Percentiles rank a stretch among this genome's conserved stretches.
Conservation (phyloP, 116 monocot genomes). For the Zostera marina region DNA sequence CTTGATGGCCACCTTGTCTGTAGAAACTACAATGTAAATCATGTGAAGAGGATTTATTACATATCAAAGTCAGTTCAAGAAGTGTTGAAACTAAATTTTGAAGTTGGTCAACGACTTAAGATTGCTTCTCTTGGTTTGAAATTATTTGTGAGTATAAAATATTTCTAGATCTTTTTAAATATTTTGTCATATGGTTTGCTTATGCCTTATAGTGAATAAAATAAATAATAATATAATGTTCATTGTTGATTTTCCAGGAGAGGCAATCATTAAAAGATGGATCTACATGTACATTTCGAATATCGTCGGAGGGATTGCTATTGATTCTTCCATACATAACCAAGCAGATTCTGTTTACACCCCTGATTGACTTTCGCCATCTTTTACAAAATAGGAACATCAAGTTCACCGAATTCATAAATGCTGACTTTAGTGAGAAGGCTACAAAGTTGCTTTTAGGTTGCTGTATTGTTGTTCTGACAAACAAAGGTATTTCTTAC, state of each 20-base stretch:
- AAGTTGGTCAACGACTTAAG: slow-evolving; percentile 76
- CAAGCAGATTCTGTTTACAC: slow-evolving; percentile 62
- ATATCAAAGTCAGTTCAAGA: slow-evolving; percentile 72
- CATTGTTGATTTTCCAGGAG: slow-evolving; percentile 37
- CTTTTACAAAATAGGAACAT: slow-evolving; percentile 65
- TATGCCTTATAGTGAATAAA: no score
- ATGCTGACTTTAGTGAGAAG: slow-evolving; percentile 43
- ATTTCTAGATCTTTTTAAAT: not conserved
- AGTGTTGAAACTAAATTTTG: slow-evolving; percentile 51
- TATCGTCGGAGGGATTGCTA: slow-evolving; percentile 92
- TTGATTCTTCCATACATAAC: slow-evolving; percentile 74
- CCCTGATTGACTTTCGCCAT: slow-evolving; percentile 57
- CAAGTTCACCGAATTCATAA: slow-evolving; percentile 71
- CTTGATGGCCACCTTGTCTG: slow-evolving; percentile 71
- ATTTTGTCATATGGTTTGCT: not conserved
- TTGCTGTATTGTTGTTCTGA: slow-evolving; percentile 58
- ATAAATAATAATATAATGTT: no score
- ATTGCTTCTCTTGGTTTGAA: slow-evolving; percentile 92
- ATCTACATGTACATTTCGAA: slow-evolving; percentile 56
- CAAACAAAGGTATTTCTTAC: slow-evolving; percentile 41
- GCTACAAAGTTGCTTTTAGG: slow-evolving; percentile 45
- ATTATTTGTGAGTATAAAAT: slow-evolving; percentile 64
- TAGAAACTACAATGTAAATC: slow-evolving; percentile 59
- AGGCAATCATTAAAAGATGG: slow-evolving; percentile 62
- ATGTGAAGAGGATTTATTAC: slow-evolving; percentile 95